Evolutionary conservation across 169 alveolate genomes (phyloP).

Genomic region (Plasmodium coatneyi): DNA sequence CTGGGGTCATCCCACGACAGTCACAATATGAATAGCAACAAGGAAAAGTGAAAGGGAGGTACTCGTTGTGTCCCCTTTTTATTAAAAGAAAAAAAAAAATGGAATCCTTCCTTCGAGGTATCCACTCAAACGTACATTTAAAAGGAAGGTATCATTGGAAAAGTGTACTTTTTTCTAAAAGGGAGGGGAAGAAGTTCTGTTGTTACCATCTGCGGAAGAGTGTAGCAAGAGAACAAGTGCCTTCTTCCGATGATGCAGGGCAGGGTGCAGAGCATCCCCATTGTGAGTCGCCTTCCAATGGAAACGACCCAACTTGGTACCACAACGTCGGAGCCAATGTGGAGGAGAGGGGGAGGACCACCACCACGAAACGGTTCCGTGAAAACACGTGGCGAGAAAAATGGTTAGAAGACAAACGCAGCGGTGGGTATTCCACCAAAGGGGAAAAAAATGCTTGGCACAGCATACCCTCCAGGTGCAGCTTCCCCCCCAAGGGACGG

Average conservation of each 20-base stretch:
- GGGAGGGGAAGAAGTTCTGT: background rate
- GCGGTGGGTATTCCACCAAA: background rate
- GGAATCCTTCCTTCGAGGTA: background rate
- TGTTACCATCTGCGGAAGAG: background rate
- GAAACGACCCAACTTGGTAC: background rate
- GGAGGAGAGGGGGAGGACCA: background rate
- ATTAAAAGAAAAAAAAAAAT: slow-evolving; percentile 12
- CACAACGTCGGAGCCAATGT: background rate
- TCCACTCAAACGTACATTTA: background rate
- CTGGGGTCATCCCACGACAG: background rate
- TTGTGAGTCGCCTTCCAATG: background rate
- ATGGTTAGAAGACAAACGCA: background rate
- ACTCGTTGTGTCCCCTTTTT: background rate
- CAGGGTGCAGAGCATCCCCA: background rate
- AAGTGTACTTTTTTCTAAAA: background rate
- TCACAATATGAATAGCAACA: background rate
- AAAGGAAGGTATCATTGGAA: background rate
- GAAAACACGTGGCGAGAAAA: background rate
- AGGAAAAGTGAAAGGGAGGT: background rate
- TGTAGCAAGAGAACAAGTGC: background rate
- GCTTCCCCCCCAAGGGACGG: background rate
- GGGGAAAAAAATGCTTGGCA: background rate
- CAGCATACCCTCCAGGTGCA: background rate
- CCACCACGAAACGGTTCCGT: background rate
- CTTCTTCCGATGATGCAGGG: background rate